Conservation (phyloP, 805 yeast species). For the Brettanomyces bruxellensis region DNA sequence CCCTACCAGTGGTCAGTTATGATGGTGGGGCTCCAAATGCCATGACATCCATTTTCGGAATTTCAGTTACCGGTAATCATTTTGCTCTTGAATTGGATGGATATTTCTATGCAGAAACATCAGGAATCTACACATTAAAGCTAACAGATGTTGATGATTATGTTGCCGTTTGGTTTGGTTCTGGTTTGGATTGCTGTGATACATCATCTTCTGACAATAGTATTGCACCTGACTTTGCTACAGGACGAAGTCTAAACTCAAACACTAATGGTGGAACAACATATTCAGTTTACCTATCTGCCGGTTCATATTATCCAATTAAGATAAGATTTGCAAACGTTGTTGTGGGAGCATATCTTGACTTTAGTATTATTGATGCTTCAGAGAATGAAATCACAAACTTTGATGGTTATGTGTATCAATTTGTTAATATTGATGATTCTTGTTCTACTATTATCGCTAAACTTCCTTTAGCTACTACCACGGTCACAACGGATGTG, state of each 20-base stretch:
- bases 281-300: conserved; percentile 8
- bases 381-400: conserved; percentile 2
- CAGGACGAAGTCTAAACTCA: conserved; percentile 4
- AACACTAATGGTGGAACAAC: background rate
- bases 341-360: conserved; percentile 4
- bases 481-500: background rate
- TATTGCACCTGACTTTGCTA: conserved; percentile 5
- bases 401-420: background rate
- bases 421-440: background rate
- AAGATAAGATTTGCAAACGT: conserved; percentile 12
- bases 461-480: background rate
- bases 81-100: conserved; percentile 10
- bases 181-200: conserved; percentile 26
- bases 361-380: conserved; percentile 7
- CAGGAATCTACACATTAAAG: conserved; percentile 22
- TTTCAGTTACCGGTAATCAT: conserved; percentile 4
- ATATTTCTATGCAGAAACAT: conserved; percentile 16
- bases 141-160: conserved; percentile 23
- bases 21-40: background rate
- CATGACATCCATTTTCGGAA: conserved; percentile 3
- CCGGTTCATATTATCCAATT: conserved; percentile 11
- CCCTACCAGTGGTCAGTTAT: background rate
- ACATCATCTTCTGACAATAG: conserved; percentile 1
- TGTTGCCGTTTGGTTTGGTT: conserved; percentile 24
- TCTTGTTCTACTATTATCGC: background rate